A percentile compares a stretch with the other conserved stretches of the same genome.
Evolutionary conservation across 2,329 filamentous ascomycete genomes (phyloP).

Genomic region (Rhexocercosporidium sp.): DNA sequence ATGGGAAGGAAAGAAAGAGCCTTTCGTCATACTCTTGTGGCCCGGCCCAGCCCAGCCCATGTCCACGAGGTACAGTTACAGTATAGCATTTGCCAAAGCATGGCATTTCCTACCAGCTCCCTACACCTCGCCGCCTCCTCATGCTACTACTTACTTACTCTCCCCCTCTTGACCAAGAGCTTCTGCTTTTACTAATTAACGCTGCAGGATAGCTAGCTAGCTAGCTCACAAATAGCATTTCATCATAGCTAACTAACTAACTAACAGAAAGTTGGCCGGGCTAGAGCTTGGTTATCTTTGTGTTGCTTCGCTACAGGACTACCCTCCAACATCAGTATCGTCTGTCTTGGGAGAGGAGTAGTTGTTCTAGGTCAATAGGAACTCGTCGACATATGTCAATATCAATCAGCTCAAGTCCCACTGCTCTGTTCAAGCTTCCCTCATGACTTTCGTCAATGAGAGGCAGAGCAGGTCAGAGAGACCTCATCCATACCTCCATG

Average conservation of each 20-base stretch:
- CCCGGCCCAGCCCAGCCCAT: too few species aligned
- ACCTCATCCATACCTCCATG: constrained; percentile 57
- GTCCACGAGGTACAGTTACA: too few species aligned
- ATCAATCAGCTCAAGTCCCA: background rate
- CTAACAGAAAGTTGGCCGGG: background rate
- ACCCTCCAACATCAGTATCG: background rate
- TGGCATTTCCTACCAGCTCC: background rate
- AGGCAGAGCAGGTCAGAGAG: constrained; percentile 31
- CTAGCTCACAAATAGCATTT: background rate
- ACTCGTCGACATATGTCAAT: constrained; percentile 15
- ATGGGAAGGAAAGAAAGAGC: too few species aligned
- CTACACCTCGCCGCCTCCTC: background rate
- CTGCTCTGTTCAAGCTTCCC: constrained; percentile 31
- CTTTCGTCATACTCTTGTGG: too few species aligned
- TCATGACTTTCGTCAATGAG: constrained; percentile 36
- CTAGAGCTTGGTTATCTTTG: background rate
- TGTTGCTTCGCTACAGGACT: background rate
- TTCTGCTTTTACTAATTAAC: background rate
- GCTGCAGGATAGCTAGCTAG: background rate
- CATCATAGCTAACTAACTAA: background rate
- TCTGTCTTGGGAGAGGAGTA: background rate
- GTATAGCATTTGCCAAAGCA: too few species aligned
- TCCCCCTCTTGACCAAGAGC: background rate
- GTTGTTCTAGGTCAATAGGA: background rate
- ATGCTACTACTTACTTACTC: background rate